Base-by-base conservation (phyloP, 768 basidiomycete species). In the Galerina sulciceps region DNA sequence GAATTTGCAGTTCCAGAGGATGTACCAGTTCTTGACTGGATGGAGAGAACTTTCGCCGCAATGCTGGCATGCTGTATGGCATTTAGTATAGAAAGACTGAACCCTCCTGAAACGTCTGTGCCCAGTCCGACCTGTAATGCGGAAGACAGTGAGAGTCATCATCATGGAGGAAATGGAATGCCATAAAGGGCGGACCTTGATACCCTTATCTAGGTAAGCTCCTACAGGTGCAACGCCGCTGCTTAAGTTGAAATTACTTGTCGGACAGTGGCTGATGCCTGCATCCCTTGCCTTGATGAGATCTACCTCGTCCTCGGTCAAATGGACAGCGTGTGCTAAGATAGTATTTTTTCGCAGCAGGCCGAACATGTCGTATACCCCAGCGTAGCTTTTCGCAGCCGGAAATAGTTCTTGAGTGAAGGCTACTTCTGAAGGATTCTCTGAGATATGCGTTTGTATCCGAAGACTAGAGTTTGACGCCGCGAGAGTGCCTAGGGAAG, bases 371-470 rank as follows among this genome's bases (percentile, higher is more conserved):
- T 96, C 92, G 71, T 99, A 98, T 10, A 95, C 87, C 10, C 78
- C 82, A 0, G 95, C 85, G 70, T 98, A 98, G 42, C 85, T 84
- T 2, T 73, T 63, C 36, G 81, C 79, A 5, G 77, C 71, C 0
- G 90, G 87, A 75, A 93, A 98, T 17, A 92, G 78, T 47, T 76
- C 64, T 53, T 82, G 79, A 1, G 91, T 88, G 64, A 83, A 83
- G 22, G 73, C 77, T 55, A 96, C 78, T 72, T 99, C 96, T 18
- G 78, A 68, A 1, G 68, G 74, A 71, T 94, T 96, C 76, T 99
- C 96, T 13, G 90, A 86, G 43, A 98, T 87, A 71, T 98, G 96
- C 2, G 96, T 98, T 74, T 99, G 96, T 51, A 97, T 90, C 52
- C 83, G 82, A 35, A 99, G 79, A 1, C 73, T 61, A 3, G 86